Conservation (phyloP, 2,329 filamentous ascomycete species). For the Emmonsia crescens region DNA sequence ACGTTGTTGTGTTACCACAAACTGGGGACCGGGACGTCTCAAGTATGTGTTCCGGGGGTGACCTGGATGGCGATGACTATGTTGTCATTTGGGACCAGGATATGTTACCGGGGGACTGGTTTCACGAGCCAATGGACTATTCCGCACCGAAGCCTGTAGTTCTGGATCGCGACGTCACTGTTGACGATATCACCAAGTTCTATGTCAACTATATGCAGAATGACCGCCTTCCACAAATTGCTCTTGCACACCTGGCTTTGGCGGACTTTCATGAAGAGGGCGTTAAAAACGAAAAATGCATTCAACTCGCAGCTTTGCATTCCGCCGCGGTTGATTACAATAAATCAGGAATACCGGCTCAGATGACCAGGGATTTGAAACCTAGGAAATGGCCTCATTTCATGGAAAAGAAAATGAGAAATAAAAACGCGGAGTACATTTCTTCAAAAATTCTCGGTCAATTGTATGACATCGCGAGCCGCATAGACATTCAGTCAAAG, state of each 20-base stretch:
- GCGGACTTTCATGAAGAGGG: conserved; percentile 55
- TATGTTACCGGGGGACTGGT: conserved; percentile 60
- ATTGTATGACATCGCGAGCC: conserved; percentile 67
- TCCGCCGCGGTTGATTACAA: conserved; percentile 90
- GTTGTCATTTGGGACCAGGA: conserved; percentile 81
- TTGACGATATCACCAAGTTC: conserved; percentile 67
- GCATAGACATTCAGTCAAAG: conserved; percentile 59
- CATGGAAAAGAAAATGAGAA: conserved; percentile 57
- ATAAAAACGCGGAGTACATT: conserved; percentile 44
- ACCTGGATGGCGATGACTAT: conserved; percentile 93
- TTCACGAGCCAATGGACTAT: conserved; percentile 69
- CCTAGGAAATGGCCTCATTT: conserved; percentile 70
- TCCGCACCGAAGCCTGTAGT: conserved; percentile 45
- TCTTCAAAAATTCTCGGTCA: conserved; percentile 65
- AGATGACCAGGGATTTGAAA: conserved; percentile 51
- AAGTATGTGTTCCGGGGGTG: conserved; percentile 92
- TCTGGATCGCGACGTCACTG: conserved; percentile 52
- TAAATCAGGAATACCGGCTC: conserved; percentile 73
- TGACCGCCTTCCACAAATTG: conserved; percentile 68
- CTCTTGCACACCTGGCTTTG: conserved; percentile 66
- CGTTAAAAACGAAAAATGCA: conserved; percentile 58
- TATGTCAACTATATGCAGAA: conserved; percentile 92
- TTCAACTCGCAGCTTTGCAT: conserved; percentile 67
- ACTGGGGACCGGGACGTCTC: conserved; percentile 74
- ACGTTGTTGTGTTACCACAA: conserved; percentile 80